Conservation (phyloP, 2,329 filamentous ascomycete species). For the Calonectria pauciramosa region DNA sequence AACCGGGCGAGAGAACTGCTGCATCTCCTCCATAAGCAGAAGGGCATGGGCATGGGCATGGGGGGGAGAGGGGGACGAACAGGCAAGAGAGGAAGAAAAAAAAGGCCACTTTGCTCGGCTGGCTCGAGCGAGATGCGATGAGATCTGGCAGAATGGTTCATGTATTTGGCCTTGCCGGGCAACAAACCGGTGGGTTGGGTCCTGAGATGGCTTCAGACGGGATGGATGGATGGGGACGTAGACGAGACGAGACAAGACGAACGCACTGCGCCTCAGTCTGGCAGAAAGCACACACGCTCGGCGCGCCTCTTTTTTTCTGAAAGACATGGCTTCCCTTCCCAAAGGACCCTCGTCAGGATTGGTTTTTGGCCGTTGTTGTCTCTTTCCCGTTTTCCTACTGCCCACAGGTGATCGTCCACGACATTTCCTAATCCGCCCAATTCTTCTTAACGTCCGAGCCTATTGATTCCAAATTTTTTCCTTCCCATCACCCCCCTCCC, state of each 20-base stretch:
- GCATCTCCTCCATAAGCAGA: not conserved
- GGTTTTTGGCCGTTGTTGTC: slow-evolving; percentile 10
- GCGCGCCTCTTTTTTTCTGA: not conserved
- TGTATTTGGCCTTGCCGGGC: not conserved
- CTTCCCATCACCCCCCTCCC: not conserved
- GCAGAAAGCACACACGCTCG: not conserved
- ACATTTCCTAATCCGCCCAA: slow-evolving; percentile 22
- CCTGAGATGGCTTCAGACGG: not conserved
- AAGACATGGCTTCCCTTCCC: slow-evolving; percentile 19
- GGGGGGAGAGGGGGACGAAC: not conserved
- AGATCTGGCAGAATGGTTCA: slow-evolving; percentile 12
- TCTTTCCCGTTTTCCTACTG: slow-evolving; percentile 2
- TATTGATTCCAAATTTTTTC: slow-evolving; percentile 2
- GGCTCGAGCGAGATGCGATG: not conserved
- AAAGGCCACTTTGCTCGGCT: not conserved
- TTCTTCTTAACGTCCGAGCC: slow-evolving; percentile 4
- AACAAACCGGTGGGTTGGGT: not conserved
- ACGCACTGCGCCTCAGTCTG: slow-evolving; percentile 1
- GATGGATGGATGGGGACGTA: not conserved
- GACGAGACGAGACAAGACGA: not conserved
- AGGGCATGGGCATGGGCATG: not conserved
- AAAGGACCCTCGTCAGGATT: not conserved
- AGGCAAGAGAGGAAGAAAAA: not conserved
- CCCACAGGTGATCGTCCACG: slow-evolving; percentile 14
- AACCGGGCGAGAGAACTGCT: not conserved